phyloP scores from a whole-genome alignment of 768 basidiomycete genomes.

The Pulveroboletus sp. region DNA sequence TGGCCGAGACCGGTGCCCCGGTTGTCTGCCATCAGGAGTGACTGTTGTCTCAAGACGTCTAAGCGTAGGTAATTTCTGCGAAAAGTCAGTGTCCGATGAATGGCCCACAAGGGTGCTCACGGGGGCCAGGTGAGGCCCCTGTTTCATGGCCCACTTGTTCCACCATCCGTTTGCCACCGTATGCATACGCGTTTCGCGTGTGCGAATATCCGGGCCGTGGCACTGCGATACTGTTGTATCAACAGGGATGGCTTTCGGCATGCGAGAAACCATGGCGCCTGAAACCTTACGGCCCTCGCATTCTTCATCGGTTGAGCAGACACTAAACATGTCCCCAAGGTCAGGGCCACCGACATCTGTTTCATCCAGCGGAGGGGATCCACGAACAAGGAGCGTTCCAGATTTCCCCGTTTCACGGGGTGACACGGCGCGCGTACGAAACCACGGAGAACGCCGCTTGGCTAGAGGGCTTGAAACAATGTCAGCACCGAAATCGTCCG shows the following conservation, averaged over 20 bases:
- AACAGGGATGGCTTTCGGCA: slow-evolving; percentile 28
- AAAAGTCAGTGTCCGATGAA: slow-evolving; percentile 9
- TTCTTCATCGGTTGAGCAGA: slow-evolving; percentile 42
- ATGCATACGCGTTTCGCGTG: slow-evolving; percentile 31
- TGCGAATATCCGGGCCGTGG: slow-evolving; percentile 16
- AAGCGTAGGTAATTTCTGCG: slow-evolving; percentile 32
- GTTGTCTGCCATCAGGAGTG: slow-evolving; percentile 40
- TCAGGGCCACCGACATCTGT: slow-evolving; percentile 35
- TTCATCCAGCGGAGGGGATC: slow-evolving; percentile 25
- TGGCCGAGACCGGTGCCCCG: slow-evolving; percentile 23
- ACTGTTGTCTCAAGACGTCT: slow-evolving; percentile 45
- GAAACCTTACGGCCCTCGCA: slow-evolving; percentile 20
- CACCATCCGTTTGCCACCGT: slow-evolving; percentile 48
- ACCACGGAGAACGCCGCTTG: slow-evolving; percentile 16
- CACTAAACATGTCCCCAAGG: slow-evolving; percentile 40
- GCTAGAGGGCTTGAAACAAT: slow-evolving; percentile 32
- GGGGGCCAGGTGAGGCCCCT: slow-evolving; percentile 9
- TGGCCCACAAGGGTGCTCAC: slow-evolving; percentile 17
- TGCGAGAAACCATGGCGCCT: slow-evolving; percentile 30
- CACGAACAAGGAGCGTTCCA: slow-evolving; percentile 25
- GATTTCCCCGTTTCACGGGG: not conserved
- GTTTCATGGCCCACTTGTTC: slow-evolving; percentile 43
- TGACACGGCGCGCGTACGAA: slow-evolving; percentile 1
- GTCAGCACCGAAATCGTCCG: slow-evolving; percentile 50
- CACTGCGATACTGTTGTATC: slow-evolving; percentile 28